phyloP scores from a whole-genome alignment of 345 rosid genomes.

The Dovyalis caffra region DNA sequence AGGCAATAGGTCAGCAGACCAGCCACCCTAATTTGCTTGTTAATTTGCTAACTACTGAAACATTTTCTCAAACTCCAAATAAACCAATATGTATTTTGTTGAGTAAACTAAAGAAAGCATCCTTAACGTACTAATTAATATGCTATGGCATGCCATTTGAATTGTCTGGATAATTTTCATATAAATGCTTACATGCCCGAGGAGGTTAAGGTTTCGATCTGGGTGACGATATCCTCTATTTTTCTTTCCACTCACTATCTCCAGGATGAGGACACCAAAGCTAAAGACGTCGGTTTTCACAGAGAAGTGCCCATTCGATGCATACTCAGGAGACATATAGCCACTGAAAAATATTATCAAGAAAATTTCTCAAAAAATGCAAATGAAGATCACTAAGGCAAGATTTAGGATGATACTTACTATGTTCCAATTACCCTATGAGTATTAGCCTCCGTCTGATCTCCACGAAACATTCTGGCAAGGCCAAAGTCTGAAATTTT shows the following conservation, averaged over 20 bases:
- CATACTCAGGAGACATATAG: constrained; percentile 16
- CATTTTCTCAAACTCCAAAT: not conserved
- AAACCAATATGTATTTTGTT: not conserved
- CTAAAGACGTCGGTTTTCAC: constrained; percentile 15
- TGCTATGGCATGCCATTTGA: not conserved
- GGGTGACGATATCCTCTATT: constrained; percentile 9
- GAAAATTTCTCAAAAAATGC: not conserved
- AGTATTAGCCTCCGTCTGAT: constrained; percentile 9
- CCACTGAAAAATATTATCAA: constrained; percentile 5
- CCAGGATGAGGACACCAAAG: constrained; percentile 15
- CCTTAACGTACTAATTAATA: not conserved
- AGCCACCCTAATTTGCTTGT: not conserved
- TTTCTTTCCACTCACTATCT: constrained; percentile 12
- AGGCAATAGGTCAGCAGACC: not conserved
- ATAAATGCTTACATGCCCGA: constrained; percentile 13
- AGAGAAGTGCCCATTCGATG: constrained; percentile 1
- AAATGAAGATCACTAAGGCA: not conserved
- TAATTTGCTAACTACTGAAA: not conserved
- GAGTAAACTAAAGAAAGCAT: not conserved
- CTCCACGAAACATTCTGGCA: constrained; percentile 12
- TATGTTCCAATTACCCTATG: constrained; percentile 14
- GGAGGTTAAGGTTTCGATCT: constrained; percentile 12
- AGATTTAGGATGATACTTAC: not conserved
- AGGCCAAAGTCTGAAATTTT: constrained; percentile 22
- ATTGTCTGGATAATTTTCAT: not conserved